Conservation (phyloP, 2,329 filamentous ascomycete genomes). For the Pseudogymnoascus pannorum region DNA sequence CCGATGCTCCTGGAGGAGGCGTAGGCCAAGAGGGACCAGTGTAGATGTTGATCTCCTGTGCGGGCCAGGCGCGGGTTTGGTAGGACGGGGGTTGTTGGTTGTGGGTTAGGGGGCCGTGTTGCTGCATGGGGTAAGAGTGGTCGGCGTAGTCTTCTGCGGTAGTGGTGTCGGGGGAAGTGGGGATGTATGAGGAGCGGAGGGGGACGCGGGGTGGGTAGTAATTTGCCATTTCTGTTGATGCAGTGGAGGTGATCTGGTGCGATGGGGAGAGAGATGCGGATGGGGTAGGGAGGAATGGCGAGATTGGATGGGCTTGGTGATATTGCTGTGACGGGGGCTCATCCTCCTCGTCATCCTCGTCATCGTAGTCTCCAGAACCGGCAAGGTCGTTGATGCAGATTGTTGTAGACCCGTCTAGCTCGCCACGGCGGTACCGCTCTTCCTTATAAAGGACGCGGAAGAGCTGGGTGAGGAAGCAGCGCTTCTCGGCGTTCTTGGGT, state of each 20-base stretch:
- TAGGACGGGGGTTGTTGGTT: neutral
- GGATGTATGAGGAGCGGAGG: neutral
- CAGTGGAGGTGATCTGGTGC: neutral
- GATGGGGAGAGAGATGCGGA: neutral
- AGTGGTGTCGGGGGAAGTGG: neutral
- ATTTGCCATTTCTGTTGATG: neutral
- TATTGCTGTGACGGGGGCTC: neutral
- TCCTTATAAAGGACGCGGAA: conserved; percentile 53
- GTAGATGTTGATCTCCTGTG: neutral
- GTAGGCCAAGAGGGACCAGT: neutral
- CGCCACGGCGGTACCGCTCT: conserved; percentile 47
- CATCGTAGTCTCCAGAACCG: neutral
- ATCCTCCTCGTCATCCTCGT: neutral
- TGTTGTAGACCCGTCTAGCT: conserved; percentile 32
- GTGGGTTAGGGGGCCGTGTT: neutral
- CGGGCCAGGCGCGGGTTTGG: neutral
- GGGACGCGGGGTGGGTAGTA: neutral
- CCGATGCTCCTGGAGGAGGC: neutral
- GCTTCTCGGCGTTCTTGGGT: conserved; percentile 47
- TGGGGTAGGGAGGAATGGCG: neutral
- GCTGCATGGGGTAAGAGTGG: neutral
- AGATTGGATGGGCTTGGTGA: neutral
- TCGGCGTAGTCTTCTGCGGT: neutral
- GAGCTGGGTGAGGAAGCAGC: conserved; percentile 49
- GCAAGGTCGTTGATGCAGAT: neutral